Conservation (phyloP, 345 rosid species). For the Bruguiera sexangula region DNA sequence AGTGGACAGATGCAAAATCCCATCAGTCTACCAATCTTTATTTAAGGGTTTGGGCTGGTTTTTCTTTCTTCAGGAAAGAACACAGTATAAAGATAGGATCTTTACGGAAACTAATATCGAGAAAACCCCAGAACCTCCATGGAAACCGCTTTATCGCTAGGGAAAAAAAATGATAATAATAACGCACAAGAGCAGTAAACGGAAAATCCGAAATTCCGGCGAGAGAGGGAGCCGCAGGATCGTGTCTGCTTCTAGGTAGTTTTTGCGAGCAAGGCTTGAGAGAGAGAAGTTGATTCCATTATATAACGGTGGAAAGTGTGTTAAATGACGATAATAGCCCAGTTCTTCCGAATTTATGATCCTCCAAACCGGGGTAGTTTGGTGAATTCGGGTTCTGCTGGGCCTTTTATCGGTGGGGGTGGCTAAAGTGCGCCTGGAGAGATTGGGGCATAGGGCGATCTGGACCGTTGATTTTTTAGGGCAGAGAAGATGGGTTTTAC, state of each 20-base stretch:
- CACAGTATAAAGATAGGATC: not conserved
- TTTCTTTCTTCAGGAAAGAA: not conserved
- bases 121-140: not conserved
- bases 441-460: conserved; percentile 24
- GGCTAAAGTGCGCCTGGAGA: conserved; percentile 29
- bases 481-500: not conserved
- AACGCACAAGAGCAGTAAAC: not conserved
- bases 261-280: conserved; percentile 30
- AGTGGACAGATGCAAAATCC: conserved; percentile 78
- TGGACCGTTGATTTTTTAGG: conserved; percentile 37
- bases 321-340: conserved; percentile 4
- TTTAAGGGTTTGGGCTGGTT: not conserved
- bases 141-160: not conserved
- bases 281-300: not conserved
- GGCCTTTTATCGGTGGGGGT: conserved; percentile 9
- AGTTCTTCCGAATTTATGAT: not conserved
- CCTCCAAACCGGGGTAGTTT: not conserved
- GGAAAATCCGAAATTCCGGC: conserved; percentile 23
- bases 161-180: not conserved
- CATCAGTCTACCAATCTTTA: conserved; percentile 45
- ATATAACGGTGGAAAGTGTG: not conserved
- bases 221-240: conserved; percentile 8
- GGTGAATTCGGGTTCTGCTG: conserved; percentile 3
- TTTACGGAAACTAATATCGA: not conserved
- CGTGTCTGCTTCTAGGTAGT: conserved; percentile 16